Base-by-base conservation (phyloP, 2,329 filamentous ascomycete genomes). In the Monosporascus sp. region DNA sequence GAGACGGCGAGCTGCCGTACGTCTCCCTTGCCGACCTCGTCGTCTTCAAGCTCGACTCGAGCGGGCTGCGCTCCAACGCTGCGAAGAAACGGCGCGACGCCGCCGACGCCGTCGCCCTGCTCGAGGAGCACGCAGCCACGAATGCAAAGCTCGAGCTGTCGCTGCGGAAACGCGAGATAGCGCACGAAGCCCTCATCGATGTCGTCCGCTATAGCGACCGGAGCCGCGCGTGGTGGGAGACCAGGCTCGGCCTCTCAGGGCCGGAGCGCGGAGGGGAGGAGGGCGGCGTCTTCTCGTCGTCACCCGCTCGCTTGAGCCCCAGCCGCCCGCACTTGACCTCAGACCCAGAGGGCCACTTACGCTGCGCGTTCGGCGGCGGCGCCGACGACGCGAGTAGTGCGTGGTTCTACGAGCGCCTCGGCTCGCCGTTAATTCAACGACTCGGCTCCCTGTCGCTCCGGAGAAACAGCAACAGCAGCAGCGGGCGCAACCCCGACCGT, bases 41-140 rank as follows among this genome's bases (percentile, higher is more conserved):
- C 50, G 54, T 57, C 20, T 62, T 63, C 51, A 64, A 63, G 53
- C 54, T 65, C 15, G 56, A 61, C 34, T 59, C 59, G 1, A 62
- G 58, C 45, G 58, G 55, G 31, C 50, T 58, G 17, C 49, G 59
- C 42, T 62, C 60, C 2, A 58, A 53, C 48, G 57, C 53, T 4
- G 39, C 47, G 17, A 60, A 60, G 45, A 59, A 60, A 18, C 53
- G 58, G n/a, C 61, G 57, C 31, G 62, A 63, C 44, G 56, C 56
- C 2, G 50, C 53, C 14, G 63, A 65, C 37, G 62, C 61, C 3
- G 56, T 54, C 3, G 60, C 60, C 4, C 58, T 65, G 8, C 42
- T 64, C 11, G 57, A 60, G 15, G 34, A 55, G 20, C 2, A 50
- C 42, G 18, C 38, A 22, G 22, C 50, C 25, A 20, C 15, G 31